Conservation (phyloP, 169 alveolate genomes). For the Cryptosporidium canis region DNA sequence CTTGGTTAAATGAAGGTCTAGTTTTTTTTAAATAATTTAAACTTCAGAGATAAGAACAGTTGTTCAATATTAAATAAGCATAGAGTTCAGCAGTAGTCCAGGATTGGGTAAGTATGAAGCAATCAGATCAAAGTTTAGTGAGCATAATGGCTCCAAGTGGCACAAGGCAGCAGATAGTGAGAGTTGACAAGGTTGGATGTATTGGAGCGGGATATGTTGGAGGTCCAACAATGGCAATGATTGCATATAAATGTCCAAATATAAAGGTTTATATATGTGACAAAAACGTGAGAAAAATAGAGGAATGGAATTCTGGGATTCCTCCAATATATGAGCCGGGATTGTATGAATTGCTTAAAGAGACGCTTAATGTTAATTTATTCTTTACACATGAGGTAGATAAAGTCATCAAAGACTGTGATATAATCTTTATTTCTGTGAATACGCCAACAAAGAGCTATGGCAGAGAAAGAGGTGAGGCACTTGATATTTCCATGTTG, state of each 20-base stretch:
- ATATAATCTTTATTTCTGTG: constrained; percentile 88
- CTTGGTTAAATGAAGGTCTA: background rate
- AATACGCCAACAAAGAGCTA: constrained; percentile 88
- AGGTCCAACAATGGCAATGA: constrained; percentile 89
- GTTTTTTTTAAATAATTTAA: background rate
- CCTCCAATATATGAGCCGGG: constrained; percentile 89
- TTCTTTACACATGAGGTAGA: constrained; percentile 84
- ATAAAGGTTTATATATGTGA: constrained; percentile 83
- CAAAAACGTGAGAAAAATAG: constrained; percentile 77
- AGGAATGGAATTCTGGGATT: constrained; percentile 82
- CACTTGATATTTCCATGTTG: constrained; percentile 79
- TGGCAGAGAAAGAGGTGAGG: constrained; percentile 80
- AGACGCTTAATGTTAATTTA: constrained; percentile 79
- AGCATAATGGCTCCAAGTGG: background rate
- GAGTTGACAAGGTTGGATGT: constrained; percentile 78
- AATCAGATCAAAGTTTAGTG: background rate
- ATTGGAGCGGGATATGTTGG: constrained; percentile 95
- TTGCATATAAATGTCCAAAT: constrained; percentile 86
- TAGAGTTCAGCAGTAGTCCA: no score
- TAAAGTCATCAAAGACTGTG: constrained; percentile 80
- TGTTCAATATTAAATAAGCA: background rate
- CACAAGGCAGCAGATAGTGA: background rate
- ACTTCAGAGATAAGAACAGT: background rate
- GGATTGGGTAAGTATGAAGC: background rate
- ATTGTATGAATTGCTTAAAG: constrained; percentile 76